A percentile compares a stretch with the other conserved stretches of the same genome.
These are phyloP conservation scores for Rhizopogon vulgaris DNA, from an alignment of 768 basidiomycete genomes.

Conservation along the genomic window DNA sequence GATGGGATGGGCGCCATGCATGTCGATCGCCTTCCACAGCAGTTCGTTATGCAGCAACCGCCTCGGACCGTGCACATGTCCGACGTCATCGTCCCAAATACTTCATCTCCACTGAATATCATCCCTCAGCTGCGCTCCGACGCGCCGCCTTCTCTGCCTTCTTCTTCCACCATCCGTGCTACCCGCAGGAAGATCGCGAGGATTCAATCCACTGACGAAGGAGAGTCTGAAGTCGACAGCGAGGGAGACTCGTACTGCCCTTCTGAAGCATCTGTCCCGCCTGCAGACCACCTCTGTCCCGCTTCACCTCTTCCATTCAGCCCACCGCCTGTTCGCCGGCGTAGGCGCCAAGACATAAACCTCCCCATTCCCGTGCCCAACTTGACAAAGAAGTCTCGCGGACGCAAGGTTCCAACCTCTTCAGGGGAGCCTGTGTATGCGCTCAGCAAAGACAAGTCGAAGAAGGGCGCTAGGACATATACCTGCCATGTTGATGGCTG, in stretches of 20 bases:
- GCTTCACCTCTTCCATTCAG: neutral
- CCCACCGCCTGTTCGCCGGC: slow-evolving; percentile 13
- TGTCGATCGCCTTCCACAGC: neutral
- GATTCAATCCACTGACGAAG: slow-evolving; percentile 1
- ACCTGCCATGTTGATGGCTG: slow-evolving; percentile 68
- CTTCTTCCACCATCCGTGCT: neutral
- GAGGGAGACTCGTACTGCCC: slow-evolving; percentile 14
- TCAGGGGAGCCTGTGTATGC: slow-evolving; percentile 15
- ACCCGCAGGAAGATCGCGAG: neutral
- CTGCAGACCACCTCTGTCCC: slow-evolving; percentile 4
- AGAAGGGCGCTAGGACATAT: slow-evolving; percentile 40
- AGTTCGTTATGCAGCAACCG: neutral
- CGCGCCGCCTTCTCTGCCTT: neutral
- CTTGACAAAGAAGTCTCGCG: slow-evolving; percentile 43
- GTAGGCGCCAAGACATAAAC: slow-evolving; percentile 17
- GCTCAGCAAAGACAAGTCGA: slow-evolving; percentile 25
- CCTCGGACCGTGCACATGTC: slow-evolving; percentile 18
- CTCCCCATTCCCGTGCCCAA: slow-evolving; percentile 43
- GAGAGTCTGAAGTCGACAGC: slow-evolving; percentile 11
- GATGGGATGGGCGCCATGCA: neutral
- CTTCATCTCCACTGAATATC: neutral
- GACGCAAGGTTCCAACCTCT: slow-evolving; percentile 42
- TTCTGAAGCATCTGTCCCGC: slow-evolving; percentile 17
- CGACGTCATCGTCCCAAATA: slow-evolving; percentile 11
- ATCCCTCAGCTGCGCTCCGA: neutral